These are phyloP conservation scores for Intubia oerlemansii DNA, from an alignment of 2,329 filamentous ascomycete genomes.

Conservation along the genomic window DNA sequence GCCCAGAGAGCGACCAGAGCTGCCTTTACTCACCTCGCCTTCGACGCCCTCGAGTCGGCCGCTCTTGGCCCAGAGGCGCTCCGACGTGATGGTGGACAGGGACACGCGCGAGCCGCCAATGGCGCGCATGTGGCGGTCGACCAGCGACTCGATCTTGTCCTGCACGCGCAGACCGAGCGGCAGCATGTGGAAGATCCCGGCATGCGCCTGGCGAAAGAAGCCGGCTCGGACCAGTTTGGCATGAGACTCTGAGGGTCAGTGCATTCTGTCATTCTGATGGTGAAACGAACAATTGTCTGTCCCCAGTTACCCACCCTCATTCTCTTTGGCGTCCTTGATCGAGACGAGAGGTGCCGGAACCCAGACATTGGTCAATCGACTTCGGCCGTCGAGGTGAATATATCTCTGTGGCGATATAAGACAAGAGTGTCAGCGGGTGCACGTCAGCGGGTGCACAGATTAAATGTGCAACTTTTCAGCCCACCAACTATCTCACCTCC, in stretches of 20 bases:
- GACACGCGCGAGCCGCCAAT: constrained; percentile 68
- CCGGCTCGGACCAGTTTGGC: constrained; percentile 48
- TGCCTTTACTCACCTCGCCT: constrained; percentile 45
- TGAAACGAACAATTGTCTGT: background rate
- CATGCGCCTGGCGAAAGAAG: constrained; percentile 57
- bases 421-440: too few species aligned
- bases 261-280: constrained; percentile 4
- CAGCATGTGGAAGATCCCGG: constrained; percentile 81
- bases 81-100: constrained; percentile 67
- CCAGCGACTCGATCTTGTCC: constrained; percentile 63
- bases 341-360: constrained; percentile 28
- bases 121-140: constrained; percentile 74
- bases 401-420: too few species aligned
- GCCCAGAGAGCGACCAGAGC: too few species aligned
- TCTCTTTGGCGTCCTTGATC: constrained; percentile 35
- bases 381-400: too few species aligned
- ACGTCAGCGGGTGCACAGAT: too few species aligned
- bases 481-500: too few species aligned
- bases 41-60: constrained; percentile 54
- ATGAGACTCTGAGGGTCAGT: constrained; percentile 31
- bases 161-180: constrained; percentile 75
- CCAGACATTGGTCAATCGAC: too few species aligned
- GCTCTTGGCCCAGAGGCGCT: constrained; percentile 63
- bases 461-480: too few species aligned
- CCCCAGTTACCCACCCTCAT: constrained; percentile 23